Evolutionary conservation across 164 flowering plant genomes (phyloP), one percentile per base, ranked within the genome.

Genomic region (Piper betle): DNA sequence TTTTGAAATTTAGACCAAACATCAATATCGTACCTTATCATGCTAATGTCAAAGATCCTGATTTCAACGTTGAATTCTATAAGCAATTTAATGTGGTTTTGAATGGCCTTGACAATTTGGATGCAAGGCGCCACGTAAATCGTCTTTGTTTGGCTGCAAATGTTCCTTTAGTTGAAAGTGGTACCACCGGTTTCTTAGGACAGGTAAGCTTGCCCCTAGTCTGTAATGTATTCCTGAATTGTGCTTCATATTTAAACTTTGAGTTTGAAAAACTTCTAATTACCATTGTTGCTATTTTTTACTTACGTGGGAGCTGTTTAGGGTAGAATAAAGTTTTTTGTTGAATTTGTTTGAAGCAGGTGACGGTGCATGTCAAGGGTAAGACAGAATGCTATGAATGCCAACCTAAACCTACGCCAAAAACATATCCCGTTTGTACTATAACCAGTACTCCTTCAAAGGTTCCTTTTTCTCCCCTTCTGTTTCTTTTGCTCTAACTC

Each of bases 371-470:
- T 75, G 69, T 91, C 55, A 94, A 94, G 81, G 93, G 92, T 54
- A 82, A 68, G 78, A 85, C 97, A 59, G 97, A 88, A 71, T 94
- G 99, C 78, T 94, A 91, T 60, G 99, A 94, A 66, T 94, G 99
- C 76, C 84, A 91, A 63, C 87, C 96, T 58, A 94, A 91, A 73
- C 95, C 93, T 18, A 80, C 93, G 43, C 99, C 99, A 52, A 94
- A 91, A 70, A 77, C 91, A 43, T 94, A 91, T 71, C 99, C 99
- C 53, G 99, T 94, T 43, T 94, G 99, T 79, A 94, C 99, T 33
- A 94, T 94, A 66, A 94, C 99, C 19, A 94, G 91, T 73, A 94
- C 99, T 70, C 97, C 99, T 13, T 85, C 97, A 53, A 94, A 94
- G 97, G 99, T 94, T 58, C 76, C 25, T 42, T 11, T 0, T 16